Conservation (phyloP, 192 early-diverging fungal genomes). For the Entomortierella chlamydospora region DNA sequence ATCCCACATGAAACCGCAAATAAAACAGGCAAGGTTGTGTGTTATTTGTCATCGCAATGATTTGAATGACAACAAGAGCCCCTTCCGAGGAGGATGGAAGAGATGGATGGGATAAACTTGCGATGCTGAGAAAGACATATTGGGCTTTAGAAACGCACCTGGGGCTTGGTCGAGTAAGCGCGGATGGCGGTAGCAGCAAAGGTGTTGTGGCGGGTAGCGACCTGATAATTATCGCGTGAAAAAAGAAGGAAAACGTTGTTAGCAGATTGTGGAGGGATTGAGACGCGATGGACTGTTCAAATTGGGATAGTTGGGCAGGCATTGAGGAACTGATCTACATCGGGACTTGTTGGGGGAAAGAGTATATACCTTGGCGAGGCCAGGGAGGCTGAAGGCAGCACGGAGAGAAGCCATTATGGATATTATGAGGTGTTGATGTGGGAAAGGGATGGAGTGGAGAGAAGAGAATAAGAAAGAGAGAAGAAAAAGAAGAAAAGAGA, state of each 20-base stretch:
- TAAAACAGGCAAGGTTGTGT: too few species aligned
- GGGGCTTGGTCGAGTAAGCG: conserved; percentile 63
- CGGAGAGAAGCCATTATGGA: conserved; percentile 53
- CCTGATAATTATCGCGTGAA: conserved; percentile 13
- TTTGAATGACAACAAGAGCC: too few species aligned
- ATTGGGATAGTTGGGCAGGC: neutral
- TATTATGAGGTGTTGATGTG: neutral
- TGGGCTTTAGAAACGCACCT: conserved; percentile 57
- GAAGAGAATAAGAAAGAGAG: conserved; percentile 4
- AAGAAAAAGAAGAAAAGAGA: conserved; percentile 13
- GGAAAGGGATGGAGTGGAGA: neutral
- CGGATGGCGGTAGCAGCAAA: conserved; percentile 54
- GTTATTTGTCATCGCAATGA: too few species aligned
- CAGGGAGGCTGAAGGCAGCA: conserved; percentile 54
- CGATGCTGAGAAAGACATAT: neutral
- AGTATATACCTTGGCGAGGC: conserved; percentile 49
- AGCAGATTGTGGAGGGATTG: too few species aligned
- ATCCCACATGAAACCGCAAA: too few species aligned
- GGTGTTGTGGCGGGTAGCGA: conserved; percentile 56
- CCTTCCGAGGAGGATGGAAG: neutral
- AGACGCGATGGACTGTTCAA: too few species aligned
- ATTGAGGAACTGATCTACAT: too few species aligned
- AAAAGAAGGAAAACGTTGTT: neutral
- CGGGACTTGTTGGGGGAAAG: neutral
- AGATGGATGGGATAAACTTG: neutral